Conservation (phyloP, 2,329 filamentous ascomycete genomes). For the Apiospora marii region DNA sequence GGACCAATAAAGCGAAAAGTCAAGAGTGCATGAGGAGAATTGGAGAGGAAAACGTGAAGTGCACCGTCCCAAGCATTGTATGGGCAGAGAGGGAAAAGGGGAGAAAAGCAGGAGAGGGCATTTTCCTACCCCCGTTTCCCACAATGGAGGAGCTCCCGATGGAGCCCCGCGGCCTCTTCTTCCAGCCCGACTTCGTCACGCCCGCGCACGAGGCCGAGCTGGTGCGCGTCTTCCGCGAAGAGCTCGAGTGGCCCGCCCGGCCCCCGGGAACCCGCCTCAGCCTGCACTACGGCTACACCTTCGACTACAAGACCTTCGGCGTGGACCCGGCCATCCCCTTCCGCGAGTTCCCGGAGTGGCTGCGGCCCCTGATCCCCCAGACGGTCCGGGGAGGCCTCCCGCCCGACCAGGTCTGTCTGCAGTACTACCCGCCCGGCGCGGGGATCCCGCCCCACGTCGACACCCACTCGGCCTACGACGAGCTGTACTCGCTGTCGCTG, state of each 20-base stretch:
- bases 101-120: constrained; percentile 5
- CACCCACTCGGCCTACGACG: constrained; percentile 56
- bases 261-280: constrained; percentile 52
- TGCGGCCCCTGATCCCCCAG: constrained; percentile 55
- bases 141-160: constrained; percentile 37
- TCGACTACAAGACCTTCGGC: constrained; percentile 66
- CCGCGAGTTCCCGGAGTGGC: constrained; percentile 59
- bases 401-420: constrained; percentile 63
- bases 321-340: constrained; percentile 59
- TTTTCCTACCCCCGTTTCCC: background rate
- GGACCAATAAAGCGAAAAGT: background rate
- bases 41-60: too few relatives aligned
- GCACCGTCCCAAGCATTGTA: too few relatives aligned
- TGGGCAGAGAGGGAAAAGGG: background rate
- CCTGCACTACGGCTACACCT: constrained; percentile 64
- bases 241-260: constrained; percentile 56
- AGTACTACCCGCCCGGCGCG: constrained; percentile 64
- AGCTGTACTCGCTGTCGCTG: constrained; percentile 39
- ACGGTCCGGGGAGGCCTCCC: constrained; percentile 42
- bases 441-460: constrained; percentile 70
- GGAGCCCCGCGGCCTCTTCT: constrained; percentile 48
- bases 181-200: constrained; percentile 57
- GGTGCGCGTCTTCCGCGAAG: constrained; percentile 51
- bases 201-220: constrained; percentile 53
- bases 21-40: too few relatives aligned